Evolutionary conservation across 495 filamentous ascomycete species (phyloP).

Genomic region (Penicillium simplicissimum): DNA sequence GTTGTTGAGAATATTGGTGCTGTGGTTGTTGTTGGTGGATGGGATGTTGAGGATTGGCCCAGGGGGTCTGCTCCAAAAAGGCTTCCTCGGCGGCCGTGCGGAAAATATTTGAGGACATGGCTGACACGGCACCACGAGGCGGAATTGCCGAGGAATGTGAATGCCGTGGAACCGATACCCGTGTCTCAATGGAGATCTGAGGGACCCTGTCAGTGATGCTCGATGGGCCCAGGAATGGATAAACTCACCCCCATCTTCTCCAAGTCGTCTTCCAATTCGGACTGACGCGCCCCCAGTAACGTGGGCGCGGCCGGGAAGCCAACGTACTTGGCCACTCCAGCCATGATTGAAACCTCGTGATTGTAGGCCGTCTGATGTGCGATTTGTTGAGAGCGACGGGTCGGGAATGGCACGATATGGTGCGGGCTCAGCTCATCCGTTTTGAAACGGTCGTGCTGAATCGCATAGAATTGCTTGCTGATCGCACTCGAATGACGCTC

Average conservation of each 20-base stretch:
- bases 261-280: slow-evolving; percentile 82
- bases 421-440: slow-evolving; percentile 79
- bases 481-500: slow-evolving; percentile 76
- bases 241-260: slow-evolving; percentile 84
- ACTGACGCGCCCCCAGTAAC: slow-evolving; percentile 65
- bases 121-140: slow-evolving; percentile 38
- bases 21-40: slow-evolving; percentile 57
- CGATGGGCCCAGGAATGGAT: not conserved
- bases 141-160: slow-evolving; percentile 19
- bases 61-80: slow-evolving; percentile 79
- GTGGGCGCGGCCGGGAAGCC: slow-evolving; percentile 95
- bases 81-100: slow-evolving; percentile 71
- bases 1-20: slow-evolving; percentile 41
- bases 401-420: slow-evolving; percentile 72
- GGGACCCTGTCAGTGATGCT: slow-evolving; percentile 12
- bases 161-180: slow-evolving; percentile 27
- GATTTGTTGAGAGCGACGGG: slow-evolving; percentile 68
- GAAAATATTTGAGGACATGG: slow-evolving; percentile 41
- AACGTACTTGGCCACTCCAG: slow-evolving; percentile 88
- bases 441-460: slow-evolving; percentile 86
- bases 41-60: slow-evolving; percentile 86
- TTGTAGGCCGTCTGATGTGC: slow-evolving; percentile 85
- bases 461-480: slow-evolving; percentile 84
- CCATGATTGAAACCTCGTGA: slow-evolving; percentile 85
- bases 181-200: slow-evolving; percentile 45